Conservation (phyloP, 2,329 filamentous ascomycete genomes). For the Alternaria triticina region DNA sequence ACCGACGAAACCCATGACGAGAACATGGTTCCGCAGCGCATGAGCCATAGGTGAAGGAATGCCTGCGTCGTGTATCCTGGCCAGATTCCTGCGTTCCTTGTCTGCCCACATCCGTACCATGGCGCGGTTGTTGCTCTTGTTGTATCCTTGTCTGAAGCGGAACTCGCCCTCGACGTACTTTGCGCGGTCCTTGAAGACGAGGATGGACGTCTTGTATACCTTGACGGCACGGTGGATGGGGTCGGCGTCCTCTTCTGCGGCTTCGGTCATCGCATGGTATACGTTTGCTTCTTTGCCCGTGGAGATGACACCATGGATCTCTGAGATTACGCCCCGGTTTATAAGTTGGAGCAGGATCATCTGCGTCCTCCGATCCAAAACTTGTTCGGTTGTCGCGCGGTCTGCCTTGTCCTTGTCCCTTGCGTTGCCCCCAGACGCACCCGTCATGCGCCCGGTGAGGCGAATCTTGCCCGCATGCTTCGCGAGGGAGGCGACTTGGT, state of each 20-base stretch:
- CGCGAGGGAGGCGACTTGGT: constrained; percentile 84
- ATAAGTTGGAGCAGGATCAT: constrained; percentile 98
- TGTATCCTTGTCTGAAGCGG: constrained; percentile 87
- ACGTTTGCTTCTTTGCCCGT: constrained; percentile 99
- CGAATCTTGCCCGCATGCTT: constrained; percentile 86
- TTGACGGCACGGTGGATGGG: constrained; percentile 86
- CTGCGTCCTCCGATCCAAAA: constrained; percentile 89
- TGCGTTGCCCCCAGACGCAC: constrained; percentile 55
- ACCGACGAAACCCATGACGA: constrained; percentile 93
- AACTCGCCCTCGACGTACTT: constrained; percentile 95
- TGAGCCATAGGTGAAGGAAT: constrained; percentile 92
- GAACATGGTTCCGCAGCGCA: constrained; percentile 87
- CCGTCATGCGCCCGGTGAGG: constrained; percentile 67
- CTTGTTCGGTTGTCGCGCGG: constrained; percentile 91
- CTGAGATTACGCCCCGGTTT: constrained; percentile 85
- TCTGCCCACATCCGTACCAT: constrained; percentile 99
- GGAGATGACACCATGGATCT: constrained; percentile 93
- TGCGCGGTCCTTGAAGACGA: constrained; percentile 97
- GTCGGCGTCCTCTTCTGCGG: constrained; percentile 52
- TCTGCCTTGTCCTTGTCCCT: constrained; percentile 84
- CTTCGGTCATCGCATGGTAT: constrained; percentile 80
- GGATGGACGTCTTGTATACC: constrained; percentile 97
- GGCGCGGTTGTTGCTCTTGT: constrained; percentile 91
- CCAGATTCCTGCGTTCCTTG: constrained; percentile 95
- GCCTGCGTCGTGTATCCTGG: constrained; percentile 79